A percentile compares a stretch with the other conserved stretches of the same genome.
These are phyloP conservation scores for Zarea fungicola DNA, from an alignment of 2,329 filamentous ascomycete species.

Conservation along the genomic window DNA sequence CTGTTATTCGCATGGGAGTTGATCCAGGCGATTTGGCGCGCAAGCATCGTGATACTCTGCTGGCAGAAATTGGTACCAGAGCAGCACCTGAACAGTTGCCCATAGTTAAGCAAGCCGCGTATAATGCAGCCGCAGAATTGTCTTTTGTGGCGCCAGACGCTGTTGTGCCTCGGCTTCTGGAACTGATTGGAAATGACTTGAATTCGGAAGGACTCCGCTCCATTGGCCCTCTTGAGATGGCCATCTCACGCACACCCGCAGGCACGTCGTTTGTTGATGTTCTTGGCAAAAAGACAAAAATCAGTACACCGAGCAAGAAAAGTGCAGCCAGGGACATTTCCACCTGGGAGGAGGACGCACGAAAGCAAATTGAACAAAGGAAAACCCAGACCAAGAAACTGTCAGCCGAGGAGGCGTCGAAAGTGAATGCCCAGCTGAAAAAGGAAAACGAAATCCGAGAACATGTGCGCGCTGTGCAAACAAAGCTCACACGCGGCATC, in stretches of 20 bases:
- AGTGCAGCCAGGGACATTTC: conserved; percentile 92
- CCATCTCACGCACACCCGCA: conserved; percentile 86
- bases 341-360: conserved; percentile 94
- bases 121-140: conserved; percentile 79
- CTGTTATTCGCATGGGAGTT: conserved; percentile 71
- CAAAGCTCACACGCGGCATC: conserved; percentile 72
- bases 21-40: conserved; percentile 77
- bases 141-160: conserved; percentile 86
- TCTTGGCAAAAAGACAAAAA: conserved; percentile 72
- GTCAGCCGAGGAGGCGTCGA: conserved; percentile 79
- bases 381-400: conserved; percentile 89
- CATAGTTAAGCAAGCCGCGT: conserved; percentile 63
- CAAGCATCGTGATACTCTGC: conserved; percentile 56
- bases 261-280: conserved; percentile 88
- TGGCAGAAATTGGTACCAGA: conserved; percentile 58
- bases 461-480: conserved; percentile 64
- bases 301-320: conserved; percentile 73
- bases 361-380: conserved; percentile 83
- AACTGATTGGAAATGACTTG: conserved; percentile 69
- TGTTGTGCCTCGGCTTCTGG: conserved; percentile 70
- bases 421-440: conserved; percentile 83
- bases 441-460: conserved; percentile 79
- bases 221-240: conserved; percentile 81
- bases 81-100: conserved; percentile 39
- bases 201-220: conserved; percentile 62